Percentiles rank a stretch among this genome's conserved stretches.
These are phyloP conservation scores for Rosa multiflora DNA, from an alignment of 306 rosid genomes.

Conservation along the genomic window DNA sequence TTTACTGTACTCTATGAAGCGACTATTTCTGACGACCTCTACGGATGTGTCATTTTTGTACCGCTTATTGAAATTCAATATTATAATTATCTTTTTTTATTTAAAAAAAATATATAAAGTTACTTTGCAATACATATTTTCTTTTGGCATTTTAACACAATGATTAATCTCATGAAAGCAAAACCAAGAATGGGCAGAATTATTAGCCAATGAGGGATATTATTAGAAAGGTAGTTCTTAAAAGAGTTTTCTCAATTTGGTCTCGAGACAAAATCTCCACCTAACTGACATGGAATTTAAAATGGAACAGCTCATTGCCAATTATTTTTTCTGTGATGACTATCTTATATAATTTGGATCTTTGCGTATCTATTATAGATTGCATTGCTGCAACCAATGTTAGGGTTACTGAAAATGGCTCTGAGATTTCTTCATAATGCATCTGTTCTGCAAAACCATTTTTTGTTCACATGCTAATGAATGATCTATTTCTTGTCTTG, in stretches of 20 bases:
- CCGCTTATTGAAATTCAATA: no score
- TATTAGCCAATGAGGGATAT: background rate
- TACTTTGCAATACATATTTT: no score
- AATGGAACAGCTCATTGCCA: constrained; percentile 18
- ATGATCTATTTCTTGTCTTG: constrained; percentile 1
- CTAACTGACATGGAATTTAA: constrained; percentile 20
- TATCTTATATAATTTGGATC: background rate
- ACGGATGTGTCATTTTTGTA: no score
- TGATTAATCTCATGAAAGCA: background rate
- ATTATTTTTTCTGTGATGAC: constrained; percentile 8
- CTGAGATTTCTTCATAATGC: constrained; percentile 5
- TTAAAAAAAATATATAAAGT: no score
- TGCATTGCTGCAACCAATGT: constrained; percentile 7
- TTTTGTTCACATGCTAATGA: constrained; percentile 22
- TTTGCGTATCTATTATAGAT: background rate
- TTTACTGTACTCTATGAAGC: no score
- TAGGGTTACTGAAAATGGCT: background rate
- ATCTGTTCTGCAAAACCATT: background rate
- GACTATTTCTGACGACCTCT: no score
- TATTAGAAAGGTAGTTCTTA: constrained; percentile 12
- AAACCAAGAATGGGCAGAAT: constrained; percentile 1
- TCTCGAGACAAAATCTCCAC: constrained; percentile 19
- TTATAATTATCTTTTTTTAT: no score
- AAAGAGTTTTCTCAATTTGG: constrained; percentile 11
- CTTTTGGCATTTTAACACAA: no score